These are phyloP conservation scores for Phytophthora macrochlamydospora DNA, from an alignment of 352 stramenopile species.

Conservation along the genomic window DNA sequence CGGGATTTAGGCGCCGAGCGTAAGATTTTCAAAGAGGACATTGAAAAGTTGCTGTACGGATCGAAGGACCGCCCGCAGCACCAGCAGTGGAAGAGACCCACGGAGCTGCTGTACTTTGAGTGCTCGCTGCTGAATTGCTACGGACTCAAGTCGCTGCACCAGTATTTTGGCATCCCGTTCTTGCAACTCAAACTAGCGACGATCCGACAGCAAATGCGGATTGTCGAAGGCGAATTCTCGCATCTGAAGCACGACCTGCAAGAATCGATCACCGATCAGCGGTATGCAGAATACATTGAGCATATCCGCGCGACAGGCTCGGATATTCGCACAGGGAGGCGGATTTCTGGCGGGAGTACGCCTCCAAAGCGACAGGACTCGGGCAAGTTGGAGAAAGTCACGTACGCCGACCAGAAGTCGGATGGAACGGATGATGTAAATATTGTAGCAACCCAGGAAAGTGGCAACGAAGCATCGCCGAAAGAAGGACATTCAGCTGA, in stretches of 20 bases:
- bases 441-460: constrained; percentile 28
- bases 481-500: neutral
- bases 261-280: constrained; percentile 71
- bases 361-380: constrained; percentile 20
- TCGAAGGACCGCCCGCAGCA: constrained; percentile 37
- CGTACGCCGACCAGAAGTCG: neutral
- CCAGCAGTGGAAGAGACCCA: constrained; percentile 47
- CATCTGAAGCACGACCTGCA: constrained; percentile 80
- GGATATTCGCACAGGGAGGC: constrained; percentile 79
- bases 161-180: constrained; percentile 88
- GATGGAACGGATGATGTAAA: constrained; percentile 20
- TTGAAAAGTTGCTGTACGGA: constrained; percentile 75
- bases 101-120: constrained; percentile 84
- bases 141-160: constrained; percentile 80
- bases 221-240: constrained; percentile 71
- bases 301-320: constrained; percentile 71
- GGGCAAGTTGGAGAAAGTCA: constrained; percentile 8
- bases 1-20: constrained; percentile 64
- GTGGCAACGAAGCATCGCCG: constrained; percentile 1
- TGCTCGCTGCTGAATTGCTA: constrained; percentile 87
- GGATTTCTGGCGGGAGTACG: constrained; percentile 15
- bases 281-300: constrained; percentile 76
- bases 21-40: constrained; percentile 89
- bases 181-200: constrained; percentile 81
- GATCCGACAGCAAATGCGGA: constrained; percentile 75